Evolutionary conservation across 75 land plant genomes (phyloP).

Genomic region (Selaginella tamariscina): DNA sequence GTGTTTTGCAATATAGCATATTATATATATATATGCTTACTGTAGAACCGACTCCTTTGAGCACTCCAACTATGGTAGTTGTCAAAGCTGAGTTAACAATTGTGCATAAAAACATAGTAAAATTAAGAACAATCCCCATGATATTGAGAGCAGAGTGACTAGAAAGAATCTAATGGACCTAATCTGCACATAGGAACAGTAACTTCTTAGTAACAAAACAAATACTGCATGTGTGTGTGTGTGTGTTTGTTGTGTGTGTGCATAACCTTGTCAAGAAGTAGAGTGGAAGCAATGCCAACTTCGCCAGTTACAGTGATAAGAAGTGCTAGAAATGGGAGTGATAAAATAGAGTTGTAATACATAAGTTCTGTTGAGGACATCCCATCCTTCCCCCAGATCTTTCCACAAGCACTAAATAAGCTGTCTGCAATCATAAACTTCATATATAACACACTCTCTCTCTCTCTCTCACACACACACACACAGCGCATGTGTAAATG

Average conservation of each 20-base stretch:
- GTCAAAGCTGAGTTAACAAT: slow-evolving; percentile 92
- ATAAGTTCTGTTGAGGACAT: slow-evolving; percentile 82
- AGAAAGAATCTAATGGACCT: neutral
- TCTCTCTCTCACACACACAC: no score
- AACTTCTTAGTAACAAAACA: neutral
- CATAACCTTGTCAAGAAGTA: slow-evolving; percentile 62
- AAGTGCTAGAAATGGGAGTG: slow-evolving; percentile 65
- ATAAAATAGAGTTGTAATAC: slow-evolving; percentile 73
- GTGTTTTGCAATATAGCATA: neutral
- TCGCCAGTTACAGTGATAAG: slow-evolving; percentile 70
- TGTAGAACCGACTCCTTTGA: slow-evolving; percentile 90
- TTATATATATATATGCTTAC: slow-evolving; percentile 23
- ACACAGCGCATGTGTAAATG: no score
- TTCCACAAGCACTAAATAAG: slow-evolving; percentile 88
- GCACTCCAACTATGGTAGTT: slow-evolving; percentile 94
- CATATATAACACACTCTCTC: no score
- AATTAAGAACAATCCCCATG: slow-evolving; percentile 90
- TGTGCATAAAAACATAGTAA: slow-evolving; percentile 93
- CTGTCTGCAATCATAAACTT: slow-evolving; percentile 49
- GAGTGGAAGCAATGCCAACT: slow-evolving; percentile 43
- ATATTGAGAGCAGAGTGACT: slow-evolving; percentile 45
- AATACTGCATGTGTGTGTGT: no score
- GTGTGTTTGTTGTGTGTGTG: no score
- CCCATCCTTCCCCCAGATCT: slow-evolving; percentile 92
- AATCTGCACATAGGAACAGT: neutral